Conservation (phyloP, 768 basidiomycete species). For the Roridomyces roridus region DNA sequence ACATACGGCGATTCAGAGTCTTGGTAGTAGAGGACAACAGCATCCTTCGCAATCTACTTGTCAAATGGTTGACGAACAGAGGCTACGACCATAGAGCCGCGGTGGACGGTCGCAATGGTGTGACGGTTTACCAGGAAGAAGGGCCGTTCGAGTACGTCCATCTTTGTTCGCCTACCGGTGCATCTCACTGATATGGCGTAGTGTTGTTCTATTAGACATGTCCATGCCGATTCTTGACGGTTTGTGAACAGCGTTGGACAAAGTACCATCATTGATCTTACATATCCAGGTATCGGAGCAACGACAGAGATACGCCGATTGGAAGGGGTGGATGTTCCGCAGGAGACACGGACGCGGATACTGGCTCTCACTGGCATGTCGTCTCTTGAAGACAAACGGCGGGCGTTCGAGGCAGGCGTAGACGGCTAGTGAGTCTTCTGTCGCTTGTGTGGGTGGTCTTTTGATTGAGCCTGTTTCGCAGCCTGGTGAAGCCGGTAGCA, state of each 20-base stretch:
- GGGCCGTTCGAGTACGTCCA: conserved; percentile 85
- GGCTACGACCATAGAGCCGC: conserved; percentile 82
- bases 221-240: conserved; percentile 96
- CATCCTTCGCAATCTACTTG: conserved; percentile 82
- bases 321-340: conserved; percentile 48
- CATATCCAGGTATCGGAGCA: conserved; percentile 72
- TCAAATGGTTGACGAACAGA: conserved; percentile 74
- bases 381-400: conserved; percentile 88
- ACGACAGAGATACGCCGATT: conserved; percentile 82
- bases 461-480: conserved; percentile 35
- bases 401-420: conserved; percentile 91
- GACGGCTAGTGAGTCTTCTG: conserved; percentile 88
- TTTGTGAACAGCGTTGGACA: conserved; percentile 32
- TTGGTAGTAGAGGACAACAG: conserved; percentile 91
- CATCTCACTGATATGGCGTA: conserved; percentile 36
- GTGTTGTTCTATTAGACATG: conserved; percentile 86
- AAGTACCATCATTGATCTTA: neutral
- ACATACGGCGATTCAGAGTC: conserved; percentile 61
- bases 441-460: neutral
- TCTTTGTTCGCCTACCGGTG: neutral
- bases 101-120: conserved; percentile 85
- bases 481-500: conserved; percentile 95
- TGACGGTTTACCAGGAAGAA: conserved; percentile 70
- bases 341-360: conserved; percentile 54
- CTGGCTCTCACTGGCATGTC: conserved; percentile 94